phyloP scores from a whole-genome alignment of 768 basidiomycete genomes.

The Psilocybe sp. region DNA sequence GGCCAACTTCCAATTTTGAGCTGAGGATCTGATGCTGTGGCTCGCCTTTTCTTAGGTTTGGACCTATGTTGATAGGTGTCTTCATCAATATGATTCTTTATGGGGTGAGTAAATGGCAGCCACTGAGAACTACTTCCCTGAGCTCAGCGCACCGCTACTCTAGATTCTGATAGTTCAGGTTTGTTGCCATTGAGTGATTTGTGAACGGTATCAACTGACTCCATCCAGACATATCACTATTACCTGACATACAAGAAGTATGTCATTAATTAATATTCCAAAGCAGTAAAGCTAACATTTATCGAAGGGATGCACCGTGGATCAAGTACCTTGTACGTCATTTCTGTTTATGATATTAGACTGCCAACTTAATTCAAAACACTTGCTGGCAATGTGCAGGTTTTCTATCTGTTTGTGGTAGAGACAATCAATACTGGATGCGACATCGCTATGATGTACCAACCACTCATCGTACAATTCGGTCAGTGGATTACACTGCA shows the following conservation, averaged over 20 bases:
- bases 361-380: no score
- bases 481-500: slow-evolving; percentile 18
- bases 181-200: neutral
- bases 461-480: slow-evolving; percentile 42
- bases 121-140: neutral
- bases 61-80: slow-evolving; percentile 42
- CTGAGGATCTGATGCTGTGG: no score
- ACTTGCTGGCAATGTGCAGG: slow-evolving; percentile 19
- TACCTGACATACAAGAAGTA: slow-evolving; percentile 39
- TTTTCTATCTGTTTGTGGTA: slow-evolving; percentile 38
- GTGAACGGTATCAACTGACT: neutral
- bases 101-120: slow-evolving; percentile 29
- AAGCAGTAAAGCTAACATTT: neutral
- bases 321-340: slow-evolving; percentile 36
- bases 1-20: no score
- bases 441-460: slow-evolving; percentile 44
- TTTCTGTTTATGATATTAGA: no score
- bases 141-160: neutral
- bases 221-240: slow-evolving; percentile 31
- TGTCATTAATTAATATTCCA: neutral
- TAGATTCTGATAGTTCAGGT: slow-evolving; percentile 38
- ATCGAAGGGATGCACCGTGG: slow-evolving; percentile 37
- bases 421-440: slow-evolving; percentile 43
- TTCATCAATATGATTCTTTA: slow-evolving; percentile 44
- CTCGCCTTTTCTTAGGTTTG: slow-evolving; percentile 28